These are phyloP conservation scores for Chrysanthemum makinoi DNA, from an alignment of 129 eudicot genomes.

Conservation along the genomic window DNA sequence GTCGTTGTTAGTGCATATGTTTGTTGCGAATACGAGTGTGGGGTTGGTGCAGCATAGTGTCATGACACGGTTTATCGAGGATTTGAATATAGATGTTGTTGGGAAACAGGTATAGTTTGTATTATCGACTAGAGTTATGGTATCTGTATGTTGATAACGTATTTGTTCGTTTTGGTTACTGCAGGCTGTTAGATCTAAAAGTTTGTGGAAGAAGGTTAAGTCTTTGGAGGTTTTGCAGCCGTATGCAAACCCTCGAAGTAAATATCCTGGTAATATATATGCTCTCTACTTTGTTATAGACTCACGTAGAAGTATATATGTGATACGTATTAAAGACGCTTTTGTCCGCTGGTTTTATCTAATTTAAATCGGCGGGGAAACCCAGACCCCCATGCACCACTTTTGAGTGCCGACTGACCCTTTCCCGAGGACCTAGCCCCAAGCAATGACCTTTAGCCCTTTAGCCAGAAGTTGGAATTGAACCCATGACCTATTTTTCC, in stretches of 20 bases:
- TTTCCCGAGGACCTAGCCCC: too few relatives aligned
- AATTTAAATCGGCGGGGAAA: too few relatives aligned
- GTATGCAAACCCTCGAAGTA: conserved; percentile 73
- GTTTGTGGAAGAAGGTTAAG: conserved; percentile 72
- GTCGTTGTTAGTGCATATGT: conserved; percentile 78
- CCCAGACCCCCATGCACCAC: too few relatives aligned
- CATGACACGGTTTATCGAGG: conserved; percentile 55
- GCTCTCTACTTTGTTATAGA: conserved; percentile 11
- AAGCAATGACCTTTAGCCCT: too few relatives aligned
- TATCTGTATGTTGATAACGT: neutral
- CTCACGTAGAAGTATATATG: neutral
- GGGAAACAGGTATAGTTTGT: conserved; percentile 36
- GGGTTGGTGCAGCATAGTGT: conserved; percentile 51
- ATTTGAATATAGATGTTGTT: conserved; percentile 43
- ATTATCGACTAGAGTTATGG: neutral
- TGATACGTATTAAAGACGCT: neutral
- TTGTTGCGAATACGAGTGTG: conserved; percentile 75
- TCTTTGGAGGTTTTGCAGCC: conserved; percentile 81
- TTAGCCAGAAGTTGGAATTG: too few relatives aligned
- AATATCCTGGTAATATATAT: conserved; percentile 60
- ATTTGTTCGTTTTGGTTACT: conserved; percentile 19
- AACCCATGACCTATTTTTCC: too few relatives aligned
- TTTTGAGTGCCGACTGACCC: too few relatives aligned
- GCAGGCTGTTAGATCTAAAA: conserved; percentile 60
- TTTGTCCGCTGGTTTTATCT: conserved; percentile 11